A percentile compares a stretch with the other conserved stretches of the same genome.
Conservation (phyloP, 208 protist genomes). For the Leptomonas pyrrhocoris region DNA sequence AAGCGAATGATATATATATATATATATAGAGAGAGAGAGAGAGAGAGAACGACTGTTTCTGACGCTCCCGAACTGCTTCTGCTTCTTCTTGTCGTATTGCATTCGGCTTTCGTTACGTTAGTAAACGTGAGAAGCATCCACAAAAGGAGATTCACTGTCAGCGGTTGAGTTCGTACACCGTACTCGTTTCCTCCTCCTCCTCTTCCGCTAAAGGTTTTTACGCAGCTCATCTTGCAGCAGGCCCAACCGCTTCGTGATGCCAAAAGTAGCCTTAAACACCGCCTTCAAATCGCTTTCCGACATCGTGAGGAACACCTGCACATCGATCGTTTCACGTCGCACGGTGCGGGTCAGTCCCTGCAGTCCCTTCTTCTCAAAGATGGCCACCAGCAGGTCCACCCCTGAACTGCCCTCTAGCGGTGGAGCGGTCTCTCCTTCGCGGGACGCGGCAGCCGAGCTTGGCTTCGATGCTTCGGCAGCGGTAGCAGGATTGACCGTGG, state of each 20-base stretch:
- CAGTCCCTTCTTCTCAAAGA: slow-evolving; percentile 74
- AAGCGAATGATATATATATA: too few relatives aligned
- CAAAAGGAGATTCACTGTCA: not conserved
- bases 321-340: slow-evolving; percentile 78
- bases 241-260: slow-evolving; percentile 75
- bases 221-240: slow-evolving; percentile 78
- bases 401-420: slow-evolving; percentile 42
- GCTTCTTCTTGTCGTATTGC: too few relatives aligned
- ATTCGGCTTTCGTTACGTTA: too few relatives aligned
- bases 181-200: not conserved
- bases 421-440: not conserved
- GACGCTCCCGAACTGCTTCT: too few relatives aligned
- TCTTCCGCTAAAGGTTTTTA: slow-evolving; percentile 23
- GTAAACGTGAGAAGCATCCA: too few relatives aligned
- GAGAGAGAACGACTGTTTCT: too few relatives aligned
- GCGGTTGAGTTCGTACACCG: not conserved
- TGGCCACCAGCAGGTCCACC: slow-evolving; percentile 49
- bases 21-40: too few relatives aligned
- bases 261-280: slow-evolving; percentile 87
- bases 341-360: slow-evolving; percentile 45
- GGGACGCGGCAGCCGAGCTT: too few relatives aligned
- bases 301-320: slow-evolving; percentile 83
- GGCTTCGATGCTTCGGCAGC: not conserved
- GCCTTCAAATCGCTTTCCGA: slow-evolving; percentile 60
- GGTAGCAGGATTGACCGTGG: slow-evolving; percentile 8